phyloP scores from a whole-genome alignment of 257 asterid species.

The Marsdenia floribunda region DNA sequence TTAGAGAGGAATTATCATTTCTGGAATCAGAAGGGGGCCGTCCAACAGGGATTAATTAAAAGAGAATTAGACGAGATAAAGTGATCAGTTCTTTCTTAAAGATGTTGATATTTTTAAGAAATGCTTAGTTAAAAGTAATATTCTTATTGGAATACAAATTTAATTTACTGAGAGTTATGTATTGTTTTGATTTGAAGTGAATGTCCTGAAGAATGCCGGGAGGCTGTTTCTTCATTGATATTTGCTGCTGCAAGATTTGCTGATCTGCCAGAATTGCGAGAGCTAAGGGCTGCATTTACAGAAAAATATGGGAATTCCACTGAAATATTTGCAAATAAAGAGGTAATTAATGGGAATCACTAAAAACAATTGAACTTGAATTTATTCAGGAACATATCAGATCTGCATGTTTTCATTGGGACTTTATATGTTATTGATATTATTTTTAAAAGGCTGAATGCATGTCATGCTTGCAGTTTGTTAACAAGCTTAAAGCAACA shows the following conservation, averaged over 20 bases:
- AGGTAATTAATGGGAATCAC: slow-evolving; percentile 31
- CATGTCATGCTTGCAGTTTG: slow-evolving; percentile 37
- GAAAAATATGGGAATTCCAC: slow-evolving; percentile 59
- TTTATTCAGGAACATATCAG: neutral
- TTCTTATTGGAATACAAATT: neutral
- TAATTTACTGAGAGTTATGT: neutral
- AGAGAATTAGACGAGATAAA: too few species aligned
- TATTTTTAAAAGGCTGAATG: neutral
- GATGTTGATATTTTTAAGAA: too few species aligned
- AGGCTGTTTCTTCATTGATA: slow-evolving; percentile 70
- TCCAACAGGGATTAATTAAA: too few species aligned
- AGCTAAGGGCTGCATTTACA: slow-evolving; percentile 58
- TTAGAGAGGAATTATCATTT: neutral
- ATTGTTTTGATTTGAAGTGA: slow-evolving; percentile 38
- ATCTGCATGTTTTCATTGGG: neutral
- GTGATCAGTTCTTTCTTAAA: too few species aligned
- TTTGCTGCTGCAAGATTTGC: slow-evolving; percentile 91
- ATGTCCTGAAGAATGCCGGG: slow-evolving; percentile 87
- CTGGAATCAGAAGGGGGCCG: neutral
- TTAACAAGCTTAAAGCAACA: slow-evolving; percentile 42
- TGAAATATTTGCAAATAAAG: slow-evolving; percentile 48
- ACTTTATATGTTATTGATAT: neutral
- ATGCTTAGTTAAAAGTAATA: too few species aligned
- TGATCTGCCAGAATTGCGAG: slow-evolving; percentile 80
- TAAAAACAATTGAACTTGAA: neutral